Percentiles rank a stretch among this genome's conserved stretches.
phyloP scores from a whole-genome alignment of 169 alveolate genomes.

The Plasmodium ovale region DNA sequence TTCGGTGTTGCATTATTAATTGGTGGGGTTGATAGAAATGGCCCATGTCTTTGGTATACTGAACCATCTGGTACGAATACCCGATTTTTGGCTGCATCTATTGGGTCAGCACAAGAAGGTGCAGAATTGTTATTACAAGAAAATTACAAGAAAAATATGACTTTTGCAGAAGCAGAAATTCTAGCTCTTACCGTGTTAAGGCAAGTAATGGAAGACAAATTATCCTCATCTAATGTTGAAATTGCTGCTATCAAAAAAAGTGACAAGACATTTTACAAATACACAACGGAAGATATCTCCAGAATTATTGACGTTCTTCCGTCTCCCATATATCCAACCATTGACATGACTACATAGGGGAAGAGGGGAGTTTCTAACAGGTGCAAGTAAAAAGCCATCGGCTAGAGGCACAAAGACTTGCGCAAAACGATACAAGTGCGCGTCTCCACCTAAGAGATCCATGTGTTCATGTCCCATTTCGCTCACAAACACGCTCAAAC shows the following conservation, averaged over 20 bases:
- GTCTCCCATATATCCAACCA: constrained; percentile 75
- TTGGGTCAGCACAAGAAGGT: constrained; percentile 97
- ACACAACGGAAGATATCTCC: constrained; percentile 68
- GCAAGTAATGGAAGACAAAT: constrained; percentile 98
- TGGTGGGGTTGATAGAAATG: constrained; percentile 97
- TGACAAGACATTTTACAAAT: constrained; percentile 81
- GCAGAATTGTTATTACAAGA: constrained; percentile 97
- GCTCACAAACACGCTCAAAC: too few species aligned
- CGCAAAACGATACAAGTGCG: background rate
- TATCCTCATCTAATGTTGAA: constrained; percentile 95
- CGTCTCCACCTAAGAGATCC: too few species aligned
- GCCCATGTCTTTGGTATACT: constrained; percentile 96
- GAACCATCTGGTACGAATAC: constrained; percentile 98
- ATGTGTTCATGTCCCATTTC: too few species aligned
- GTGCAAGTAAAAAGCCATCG: background rate
- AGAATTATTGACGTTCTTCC: constrained; percentile 72
- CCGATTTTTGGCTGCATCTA: constrained; percentile 96
- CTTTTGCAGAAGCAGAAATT: constrained; percentile 95
- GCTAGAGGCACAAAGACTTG: background rate
- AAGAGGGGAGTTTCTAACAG: background rate
- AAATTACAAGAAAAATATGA: constrained; percentile 93
- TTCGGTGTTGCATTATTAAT: constrained; percentile 97
- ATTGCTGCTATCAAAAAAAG: constrained; percentile 89
- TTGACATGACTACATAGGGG: constrained; percentile 46
- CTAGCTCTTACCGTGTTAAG: constrained; percentile 95